phyloP scores from a whole-genome alignment of 148 eudicot species.

The Euryodendron excelsum region DNA sequence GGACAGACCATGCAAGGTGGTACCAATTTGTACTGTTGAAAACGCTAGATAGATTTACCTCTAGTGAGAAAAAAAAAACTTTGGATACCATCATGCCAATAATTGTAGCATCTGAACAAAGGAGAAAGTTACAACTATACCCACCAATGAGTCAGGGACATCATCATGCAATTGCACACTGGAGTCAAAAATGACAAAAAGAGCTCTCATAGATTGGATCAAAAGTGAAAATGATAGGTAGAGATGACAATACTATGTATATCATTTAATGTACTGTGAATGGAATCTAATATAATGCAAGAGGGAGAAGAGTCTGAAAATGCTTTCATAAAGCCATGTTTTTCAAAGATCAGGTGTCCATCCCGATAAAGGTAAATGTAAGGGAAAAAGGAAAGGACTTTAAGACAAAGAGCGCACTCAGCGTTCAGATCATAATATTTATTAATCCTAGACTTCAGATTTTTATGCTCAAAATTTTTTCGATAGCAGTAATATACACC shows the following conservation, averaged over 20 bases:
- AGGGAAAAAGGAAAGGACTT: conserved; percentile 19
- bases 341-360: not conserved
- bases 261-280: not conserved
- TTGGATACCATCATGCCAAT: conserved; percentile 21
- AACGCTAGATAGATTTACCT: not conserved
- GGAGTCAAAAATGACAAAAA: conserved; percentile 9
- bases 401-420: conserved; percentile 7
- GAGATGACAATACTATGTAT: not conserved
- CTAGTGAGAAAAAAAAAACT: not conserved
- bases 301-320: not conserved
- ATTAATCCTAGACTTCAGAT: too few relatives aligned
- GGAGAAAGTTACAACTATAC: too few relatives aligned
- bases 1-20: not conserved
- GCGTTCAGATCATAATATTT: too few relatives aligned
- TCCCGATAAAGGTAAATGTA: not conserved
- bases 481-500: too few relatives aligned
- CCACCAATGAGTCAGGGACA: conserved; percentile 13
- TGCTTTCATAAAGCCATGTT: not conserved
- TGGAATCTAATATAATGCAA: not conserved
- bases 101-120: conserved; percentile 7
- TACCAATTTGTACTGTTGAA: not conserved
- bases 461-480: too few relatives aligned
- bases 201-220: conserved; percentile 1
- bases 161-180: conserved; percentile 15
- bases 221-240: conserved; percentile 1